Conservation (phyloP, 805 yeast species). For the Lachancea thermotolerans region DNA sequence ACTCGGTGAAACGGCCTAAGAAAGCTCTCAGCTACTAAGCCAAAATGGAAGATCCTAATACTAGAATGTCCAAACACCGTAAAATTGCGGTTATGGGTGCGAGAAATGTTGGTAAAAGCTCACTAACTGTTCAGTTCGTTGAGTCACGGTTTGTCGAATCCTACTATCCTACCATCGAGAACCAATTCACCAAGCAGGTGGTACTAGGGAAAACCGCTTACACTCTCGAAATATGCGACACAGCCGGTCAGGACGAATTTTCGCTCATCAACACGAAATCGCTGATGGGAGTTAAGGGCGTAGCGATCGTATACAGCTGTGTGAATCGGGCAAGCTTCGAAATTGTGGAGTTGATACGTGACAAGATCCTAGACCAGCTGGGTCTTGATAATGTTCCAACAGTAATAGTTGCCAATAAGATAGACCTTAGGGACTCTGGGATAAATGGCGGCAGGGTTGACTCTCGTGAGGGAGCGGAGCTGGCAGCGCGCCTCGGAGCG, state of each 20-base stretch:
- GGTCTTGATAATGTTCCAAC: conserved; percentile 70
- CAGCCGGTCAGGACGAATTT: conserved; percentile 92
- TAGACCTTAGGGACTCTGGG: conserved; percentile 15
- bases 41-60: neutral
- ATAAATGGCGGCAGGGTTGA: conserved; percentile 10
- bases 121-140: conserved; percentile 75
- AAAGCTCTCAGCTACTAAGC: neutral
- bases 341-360: conserved; percentile 67
- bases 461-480: conserved; percentile 16
- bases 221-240: conserved; percentile 78
- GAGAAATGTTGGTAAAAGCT: conserved; percentile 81
- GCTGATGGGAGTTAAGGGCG: conserved; percentile 77
- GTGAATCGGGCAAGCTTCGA: conserved; percentile 74
- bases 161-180: conserved; percentile 87
- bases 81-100: conserved; percentile 85
- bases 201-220: conserved; percentile 67
- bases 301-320: conserved; percentile 74
- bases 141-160: conserved; percentile 85
- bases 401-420: conserved; percentile 48
- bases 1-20: neutral
- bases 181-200: conserved; percentile 68
- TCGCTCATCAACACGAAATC: conserved; percentile 73
- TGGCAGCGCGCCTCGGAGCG: conserved; percentile 14
- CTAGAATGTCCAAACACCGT: conserved; percentile 25
- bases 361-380: conserved; percentile 68